A percentile compares a stretch with the other conserved stretches of the same genome.
Conservation (phyloP, 768 basidiomycete genomes). For the Suillus hirtellus region DNA sequence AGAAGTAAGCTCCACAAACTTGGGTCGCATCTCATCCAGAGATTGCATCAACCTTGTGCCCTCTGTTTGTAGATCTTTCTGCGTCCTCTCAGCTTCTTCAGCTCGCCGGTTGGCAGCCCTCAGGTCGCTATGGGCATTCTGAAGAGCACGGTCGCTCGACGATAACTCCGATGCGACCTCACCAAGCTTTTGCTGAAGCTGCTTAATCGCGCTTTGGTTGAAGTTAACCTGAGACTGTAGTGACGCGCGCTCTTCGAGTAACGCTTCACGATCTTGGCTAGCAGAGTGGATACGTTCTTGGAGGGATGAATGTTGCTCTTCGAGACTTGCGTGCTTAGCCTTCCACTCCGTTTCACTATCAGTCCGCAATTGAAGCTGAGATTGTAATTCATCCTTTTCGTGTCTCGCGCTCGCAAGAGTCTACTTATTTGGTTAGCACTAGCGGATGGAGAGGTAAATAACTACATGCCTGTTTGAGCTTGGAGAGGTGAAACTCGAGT, state of each 20-base stretch:
- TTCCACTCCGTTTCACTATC: constrained; percentile 51
- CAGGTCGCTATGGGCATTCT: constrained; percentile 65
- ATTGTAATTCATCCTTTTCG: constrained; percentile 59
- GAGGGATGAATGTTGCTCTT: constrained; percentile 38
- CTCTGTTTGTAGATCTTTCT: constrained; percentile 74
- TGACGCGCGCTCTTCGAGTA: constrained; percentile 50
- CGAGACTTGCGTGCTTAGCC: constrained; percentile 48
- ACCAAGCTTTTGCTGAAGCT: constrained; percentile 60
- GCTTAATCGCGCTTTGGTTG: constrained; percentile 46
- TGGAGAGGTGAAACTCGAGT: constrained; percentile 79
- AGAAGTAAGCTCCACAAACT: constrained; percentile 79
- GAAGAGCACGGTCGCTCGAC: constrained; percentile 54
- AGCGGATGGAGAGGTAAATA: background rate
- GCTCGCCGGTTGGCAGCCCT: constrained; percentile 64
- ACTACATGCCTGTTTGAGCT: constrained; percentile 66
- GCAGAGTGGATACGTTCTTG: constrained; percentile 46
- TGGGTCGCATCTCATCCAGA: constrained; percentile 84
- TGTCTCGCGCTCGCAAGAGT: constrained; percentile 54
- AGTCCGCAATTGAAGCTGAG: constrained; percentile 41
- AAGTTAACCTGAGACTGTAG: constrained; percentile 50
- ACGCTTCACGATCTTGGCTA: constrained; percentile 45
- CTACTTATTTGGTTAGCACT: constrained; percentile 36
- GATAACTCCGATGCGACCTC: constrained; percentile 56
- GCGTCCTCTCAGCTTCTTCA: constrained; percentile 71
- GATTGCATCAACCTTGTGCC: constrained; percentile 77